Conservation (phyloP, 179 eudicot genomes). For the Beta lomatogona region DNA sequence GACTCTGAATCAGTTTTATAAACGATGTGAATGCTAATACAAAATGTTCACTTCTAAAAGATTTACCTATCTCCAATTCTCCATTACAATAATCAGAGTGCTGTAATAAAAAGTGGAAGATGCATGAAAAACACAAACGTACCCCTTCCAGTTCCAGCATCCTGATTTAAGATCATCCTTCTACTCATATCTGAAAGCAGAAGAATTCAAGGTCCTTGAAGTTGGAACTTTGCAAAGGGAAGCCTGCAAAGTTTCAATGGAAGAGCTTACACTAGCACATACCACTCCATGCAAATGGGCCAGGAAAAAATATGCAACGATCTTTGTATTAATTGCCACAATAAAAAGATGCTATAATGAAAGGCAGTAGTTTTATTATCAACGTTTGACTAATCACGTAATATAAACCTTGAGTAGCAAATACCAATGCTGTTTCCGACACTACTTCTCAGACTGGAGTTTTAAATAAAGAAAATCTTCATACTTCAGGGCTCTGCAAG, state of each 20-base stretch:
- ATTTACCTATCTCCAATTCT: background rate
- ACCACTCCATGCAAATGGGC: background rate
- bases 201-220: background rate
- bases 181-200: background rate
- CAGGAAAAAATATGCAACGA: background rate
- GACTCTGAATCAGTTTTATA: background rate
- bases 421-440: background rate
- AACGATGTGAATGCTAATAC: background rate
- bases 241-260: background rate
- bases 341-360: background rate
- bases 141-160: background rate
- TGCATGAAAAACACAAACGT: background rate
- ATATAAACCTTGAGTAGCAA: background rate
- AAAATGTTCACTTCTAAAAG: background rate
- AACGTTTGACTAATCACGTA: background rate
- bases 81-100: background rate
- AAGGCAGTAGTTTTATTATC: background rate
- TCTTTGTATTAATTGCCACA: background rate
- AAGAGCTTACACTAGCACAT: background rate
- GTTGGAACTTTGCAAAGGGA: background rate
- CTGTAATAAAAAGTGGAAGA: background rate
- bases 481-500: background rate
- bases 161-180: background rate
- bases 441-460: background rate
- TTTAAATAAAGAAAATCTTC: background rate